Evolutionary conservation across 139 green algal genomes (phyloP), one percentile per base, ranked within the genome.

Genomic region (Diplosphaera chodatii): DNA sequence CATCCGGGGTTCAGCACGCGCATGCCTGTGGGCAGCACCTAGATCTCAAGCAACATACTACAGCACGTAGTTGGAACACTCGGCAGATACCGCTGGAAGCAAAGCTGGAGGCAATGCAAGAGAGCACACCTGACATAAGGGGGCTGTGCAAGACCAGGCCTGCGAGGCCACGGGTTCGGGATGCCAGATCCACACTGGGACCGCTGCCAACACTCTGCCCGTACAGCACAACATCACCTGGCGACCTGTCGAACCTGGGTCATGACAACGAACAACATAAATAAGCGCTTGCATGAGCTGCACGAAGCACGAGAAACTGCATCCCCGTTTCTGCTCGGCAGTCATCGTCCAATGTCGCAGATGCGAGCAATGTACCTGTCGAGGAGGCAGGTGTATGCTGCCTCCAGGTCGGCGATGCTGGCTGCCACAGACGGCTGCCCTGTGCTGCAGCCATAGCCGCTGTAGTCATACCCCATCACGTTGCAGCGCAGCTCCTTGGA

Each of bases 101-200:
- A n/a, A n/a, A n/a, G n/a, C n/a, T n/a, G n/a, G n/a, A n/a, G n/a
- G n/a, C n/a, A n/a, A n/a, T 23, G 13, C 48, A 59, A 25, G 4
- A n/a, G 16, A 27, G 0, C 34, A 2, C 41, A 77, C 79, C 92
- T 31, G 87, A 94, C 22, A 95, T 71, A 40, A 98, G 84, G 3
- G 93, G 89, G 20, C 85, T 90, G 75, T 98, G 93, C 64, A 98
- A 74, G 21, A 97, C 81, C 2, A 97, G 71, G 20, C 93, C 93
- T 22, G 76, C 89, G 18, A 97, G 40, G 4, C 79, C 76, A 21
- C 77, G 69, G 34, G 70, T 66, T 30, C 78, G 62, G 5, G 88
- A 73, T 0, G 73, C 89, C 41, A 94, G 77, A 37, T 77, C 30
- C 29, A 62, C 66, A 8, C 74, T 77, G 28, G 81, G 83, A 0